Evolutionary conservation across 441 rosid species (phyloP).

Genomic region (Pelargonium citronellum): DNA sequence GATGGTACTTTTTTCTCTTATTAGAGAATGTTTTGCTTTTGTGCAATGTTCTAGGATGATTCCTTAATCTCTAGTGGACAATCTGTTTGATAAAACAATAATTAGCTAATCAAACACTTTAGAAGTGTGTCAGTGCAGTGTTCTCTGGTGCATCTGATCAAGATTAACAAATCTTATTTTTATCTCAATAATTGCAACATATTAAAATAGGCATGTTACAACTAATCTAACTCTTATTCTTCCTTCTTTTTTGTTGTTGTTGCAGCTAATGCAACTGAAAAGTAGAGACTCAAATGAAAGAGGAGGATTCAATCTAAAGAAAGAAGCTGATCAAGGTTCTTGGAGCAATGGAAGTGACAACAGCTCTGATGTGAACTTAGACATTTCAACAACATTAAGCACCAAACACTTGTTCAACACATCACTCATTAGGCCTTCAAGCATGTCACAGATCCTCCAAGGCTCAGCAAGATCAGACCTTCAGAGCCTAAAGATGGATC

Average conservation of each 20-base stretch:
- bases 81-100: too few species aligned
- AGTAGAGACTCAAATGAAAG: slow-evolving; percentile 44
- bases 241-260: neutral
- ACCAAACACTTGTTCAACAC: slow-evolving; percentile 47
- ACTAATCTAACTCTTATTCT: neutral
- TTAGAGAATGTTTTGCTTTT: too few species aligned
- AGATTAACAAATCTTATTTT: too few species aligned
- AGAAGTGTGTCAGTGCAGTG: too few species aligned
- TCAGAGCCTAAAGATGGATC: slow-evolving; percentile 43
- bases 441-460: slow-evolving; percentile 46
- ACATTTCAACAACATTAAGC: slow-evolving; percentile 34
- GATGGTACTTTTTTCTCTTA: too few species aligned
- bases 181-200: too few species aligned
- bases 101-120: too few species aligned
- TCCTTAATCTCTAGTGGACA: too few species aligned
- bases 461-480: slow-evolving; percentile 46
- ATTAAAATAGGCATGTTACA: too few species aligned
- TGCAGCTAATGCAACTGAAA: slow-evolving; percentile 55
- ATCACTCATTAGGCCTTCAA: slow-evolving; percentile 37
- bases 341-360: slow-evolving; percentile 81
- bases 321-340: slow-evolving; percentile 53
- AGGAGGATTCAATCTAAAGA: slow-evolving; percentile 29
- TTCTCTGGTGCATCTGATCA: too few species aligned
- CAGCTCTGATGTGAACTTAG: slow-evolving; percentile 58
- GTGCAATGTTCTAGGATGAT: too few species aligned